phyloP scores from a whole-genome alignment of 2,329 filamentous ascomycete species.

The Diplodia sapinea region DNA sequence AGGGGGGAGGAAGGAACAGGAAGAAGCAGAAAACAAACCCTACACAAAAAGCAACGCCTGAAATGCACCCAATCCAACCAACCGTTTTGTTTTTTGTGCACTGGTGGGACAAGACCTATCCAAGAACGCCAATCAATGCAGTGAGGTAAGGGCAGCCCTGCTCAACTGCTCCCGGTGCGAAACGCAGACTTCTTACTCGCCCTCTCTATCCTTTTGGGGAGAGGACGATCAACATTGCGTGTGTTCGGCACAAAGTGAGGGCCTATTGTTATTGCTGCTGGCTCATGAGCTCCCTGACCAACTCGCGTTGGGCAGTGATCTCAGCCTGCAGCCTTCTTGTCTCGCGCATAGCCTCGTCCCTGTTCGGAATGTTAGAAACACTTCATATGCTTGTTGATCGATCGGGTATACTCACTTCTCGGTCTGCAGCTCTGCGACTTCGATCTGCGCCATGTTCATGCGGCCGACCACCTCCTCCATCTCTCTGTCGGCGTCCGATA shows the following conservation, averaged over 20 bases:
- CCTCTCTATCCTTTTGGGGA: background rate
- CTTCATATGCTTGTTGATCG: background rate
- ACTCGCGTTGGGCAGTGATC: slow-evolving; percentile 68
- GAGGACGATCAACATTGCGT: slow-evolving; percentile 2
- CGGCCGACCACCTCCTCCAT: slow-evolving; percentile 83
- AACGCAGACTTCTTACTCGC: background rate
- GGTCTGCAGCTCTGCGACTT: slow-evolving; percentile 78
- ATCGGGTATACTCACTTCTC: slow-evolving; percentile 56
- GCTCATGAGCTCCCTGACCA: slow-evolving; percentile 59
- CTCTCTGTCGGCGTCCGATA: slow-evolving; percentile 75
- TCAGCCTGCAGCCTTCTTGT: slow-evolving; percentile 72
- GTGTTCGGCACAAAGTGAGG: background rate
- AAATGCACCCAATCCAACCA: slow-evolving; percentile 19
- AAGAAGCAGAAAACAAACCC: background rate
- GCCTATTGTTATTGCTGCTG: background rate
- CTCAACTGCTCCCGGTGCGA: slow-evolving; percentile 4
- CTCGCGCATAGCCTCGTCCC: slow-evolving; percentile 74
- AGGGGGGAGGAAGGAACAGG: background rate
- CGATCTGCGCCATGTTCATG: slow-evolving; percentile 83
- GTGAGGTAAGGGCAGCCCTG: slow-evolving; percentile 20
- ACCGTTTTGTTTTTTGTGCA: slow-evolving; percentile 20
- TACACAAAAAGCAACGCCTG: slow-evolving; percentile 14
- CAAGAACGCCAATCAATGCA: slow-evolving; percentile 28
- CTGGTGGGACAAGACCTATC: slow-evolving; percentile 23
- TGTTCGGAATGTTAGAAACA: slow-evolving; percentile 37